These are phyloP conservation scores for Avena sativa DNA, from an alignment of 176 grass and related monocot species.

Conservation along the genomic window DNA sequence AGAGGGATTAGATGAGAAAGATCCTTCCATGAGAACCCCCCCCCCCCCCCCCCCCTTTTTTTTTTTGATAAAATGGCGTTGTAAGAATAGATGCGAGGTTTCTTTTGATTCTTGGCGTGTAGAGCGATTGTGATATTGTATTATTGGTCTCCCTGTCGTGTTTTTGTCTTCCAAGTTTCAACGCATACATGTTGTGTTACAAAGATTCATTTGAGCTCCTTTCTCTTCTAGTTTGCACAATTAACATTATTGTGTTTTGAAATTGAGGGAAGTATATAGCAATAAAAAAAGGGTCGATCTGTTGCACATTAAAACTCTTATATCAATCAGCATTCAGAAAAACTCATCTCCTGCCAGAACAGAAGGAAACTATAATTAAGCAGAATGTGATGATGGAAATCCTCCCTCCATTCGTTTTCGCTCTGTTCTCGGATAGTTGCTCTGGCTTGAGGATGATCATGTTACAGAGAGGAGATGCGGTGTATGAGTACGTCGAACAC, in stretches of 20 bases:
- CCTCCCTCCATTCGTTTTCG: too few relatives aligned
- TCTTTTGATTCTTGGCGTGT: constrained; percentile 27
- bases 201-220: constrained; percentile 12
- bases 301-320: too few relatives aligned
- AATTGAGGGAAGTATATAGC: too few relatives aligned
- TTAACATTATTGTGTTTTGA: not conserved
- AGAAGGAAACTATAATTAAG: too few relatives aligned
- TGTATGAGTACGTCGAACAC: constrained; percentile 20
- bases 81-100: constrained; percentile 48
- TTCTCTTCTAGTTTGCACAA: not conserved
- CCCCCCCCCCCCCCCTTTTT: too few relatives aligned
- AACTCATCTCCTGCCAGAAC: too few relatives aligned
- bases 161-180: not conserved
- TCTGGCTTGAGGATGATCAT: too few relatives aligned
- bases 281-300: too few relatives aligned
- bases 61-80: constrained; percentile 39
- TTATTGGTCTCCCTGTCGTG: constrained; percentile 17
- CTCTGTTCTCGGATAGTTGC: too few relatives aligned
- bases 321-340: too few relatives aligned
- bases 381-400: too few relatives aligned
- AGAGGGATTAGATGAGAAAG: constrained; percentile 34
- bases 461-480: not conserved
- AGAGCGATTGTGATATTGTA: constrained; percentile 40
- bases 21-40: not conserved
- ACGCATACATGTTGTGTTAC: not conserved